These are phyloP conservation scores for Myxozyma geophila DNA, from an alignment of 805 yeast genomes.

Conservation along the genomic window DNA sequence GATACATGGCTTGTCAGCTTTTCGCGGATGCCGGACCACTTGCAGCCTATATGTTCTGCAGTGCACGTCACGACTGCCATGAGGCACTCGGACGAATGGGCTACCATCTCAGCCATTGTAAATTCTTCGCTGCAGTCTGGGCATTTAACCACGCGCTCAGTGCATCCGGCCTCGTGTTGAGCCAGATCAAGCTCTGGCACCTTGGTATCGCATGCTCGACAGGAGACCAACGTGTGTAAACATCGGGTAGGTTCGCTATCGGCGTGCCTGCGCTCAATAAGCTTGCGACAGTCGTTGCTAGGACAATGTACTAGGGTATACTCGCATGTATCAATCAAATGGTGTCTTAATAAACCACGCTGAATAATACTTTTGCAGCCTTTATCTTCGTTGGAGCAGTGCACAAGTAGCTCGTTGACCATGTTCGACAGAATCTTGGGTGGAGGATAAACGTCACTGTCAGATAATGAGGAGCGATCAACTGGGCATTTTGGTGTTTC, in stretches of 20 bases:
- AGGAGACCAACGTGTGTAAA: conserved; percentile 7
- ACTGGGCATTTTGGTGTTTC: conserved; percentile 56
- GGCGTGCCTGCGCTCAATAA: conserved; percentile 35
- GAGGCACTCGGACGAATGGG: conserved; percentile 37
- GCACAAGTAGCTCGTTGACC: conserved; percentile 62
- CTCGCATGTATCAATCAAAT: conserved; percentile 51
- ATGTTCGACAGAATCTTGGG: conserved; percentile 64
- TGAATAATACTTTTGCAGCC: conserved; percentile 65
- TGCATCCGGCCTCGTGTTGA: conserved; percentile 22
- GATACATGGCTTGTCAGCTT: conserved; percentile 37
- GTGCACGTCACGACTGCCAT: conserved; percentile 37
- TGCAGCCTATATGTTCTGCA: conserved; percentile 42
- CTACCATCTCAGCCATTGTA: conserved; percentile 24
- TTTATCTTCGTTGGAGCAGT: conserved; percentile 55
- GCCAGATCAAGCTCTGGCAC: conserved; percentile 18
- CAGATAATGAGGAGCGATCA: conserved; percentile 58
- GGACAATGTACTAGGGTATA: conserved; percentile 49
- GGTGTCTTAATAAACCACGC: conserved; percentile 62
- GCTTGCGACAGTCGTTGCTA: conserved; percentile 38
- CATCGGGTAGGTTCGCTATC: conserved; percentile 8
- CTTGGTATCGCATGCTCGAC: conserved; percentile 31
- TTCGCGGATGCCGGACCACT: conserved; percentile 38
- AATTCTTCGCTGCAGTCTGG: conserved; percentile 30
- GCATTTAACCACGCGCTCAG: conserved; percentile 30
- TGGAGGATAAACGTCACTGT: conserved; percentile 52